These are phyloP conservation scores for Cerrena zonata DNA, from an alignment of 1,284 basidiomycete species.

Conservation along the genomic window DNA sequence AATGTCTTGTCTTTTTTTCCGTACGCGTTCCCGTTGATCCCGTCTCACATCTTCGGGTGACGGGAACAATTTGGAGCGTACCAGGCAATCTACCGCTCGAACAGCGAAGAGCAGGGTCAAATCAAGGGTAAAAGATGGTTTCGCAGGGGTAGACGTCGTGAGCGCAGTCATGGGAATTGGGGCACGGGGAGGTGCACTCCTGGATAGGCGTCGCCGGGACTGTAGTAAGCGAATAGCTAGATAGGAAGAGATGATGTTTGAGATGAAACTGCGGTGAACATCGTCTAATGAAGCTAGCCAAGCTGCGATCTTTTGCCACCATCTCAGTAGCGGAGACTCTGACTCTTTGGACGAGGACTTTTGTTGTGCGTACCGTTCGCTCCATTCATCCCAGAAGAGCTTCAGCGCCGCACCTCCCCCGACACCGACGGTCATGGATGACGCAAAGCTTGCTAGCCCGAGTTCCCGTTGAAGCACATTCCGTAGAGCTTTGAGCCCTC, in stretches of 20 bases:
- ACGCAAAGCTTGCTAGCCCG: slow-evolving; percentile 58
- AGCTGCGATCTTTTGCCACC: neutral
- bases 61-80: slow-evolving; percentile 47
- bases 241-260: slow-evolving; percentile 52
- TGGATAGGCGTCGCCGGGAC: slow-evolving; percentile 28
- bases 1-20: slow-evolving; percentile 25
- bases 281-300: slow-evolving; percentile 26
- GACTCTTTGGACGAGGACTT: neutral
- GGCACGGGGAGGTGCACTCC: neutral
- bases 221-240: slow-evolving; percentile 54
- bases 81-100: slow-evolving; percentile 57
- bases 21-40: slow-evolving; percentile 16
- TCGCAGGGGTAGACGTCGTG: slow-evolving; percentile 9
- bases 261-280: slow-evolving; percentile 48
- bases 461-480: slow-evolving; percentile 51
- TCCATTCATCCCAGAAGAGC: slow-evolving; percentile 37
- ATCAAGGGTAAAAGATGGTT: slow-evolving; percentile 55
- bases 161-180: slow-evolving; percentile 8
- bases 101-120: slow-evolving; percentile 63
- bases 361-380: slow-evolving; percentile 9
- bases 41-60: neutral
- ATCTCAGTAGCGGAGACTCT: slow-evolving; percentile 4
- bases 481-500: slow-evolving; percentile 28
- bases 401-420: slow-evolving; percentile 56
- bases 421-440: slow-evolving; percentile 55